Evolutionary conservation across 2,329 filamentous ascomycete genomes (phyloP), one percentile per base, ranked within the genome.

Genomic region (Beauveria pseudobassiana): DNA sequence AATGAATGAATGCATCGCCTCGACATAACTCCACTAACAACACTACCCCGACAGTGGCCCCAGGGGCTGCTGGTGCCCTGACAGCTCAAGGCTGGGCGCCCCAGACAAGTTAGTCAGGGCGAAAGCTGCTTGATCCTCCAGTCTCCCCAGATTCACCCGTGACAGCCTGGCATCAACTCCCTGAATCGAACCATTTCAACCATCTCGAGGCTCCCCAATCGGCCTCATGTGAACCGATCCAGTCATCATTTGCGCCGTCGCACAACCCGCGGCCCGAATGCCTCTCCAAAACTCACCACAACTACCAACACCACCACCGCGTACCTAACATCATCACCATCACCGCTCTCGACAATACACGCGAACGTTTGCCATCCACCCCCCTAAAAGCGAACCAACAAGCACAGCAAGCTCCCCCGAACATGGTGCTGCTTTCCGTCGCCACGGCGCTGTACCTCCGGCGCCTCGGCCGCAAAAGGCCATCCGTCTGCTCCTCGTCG

Each of bases 381-480:
- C 38, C 45, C 9, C 26, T 7, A 14, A 38, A 38, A 14, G 0
- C 34, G 34, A 38, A 14, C 34, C 34, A 14, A 14, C 0, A 14
- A 38, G 34, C 34, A 5, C 34, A 5, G 34, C 34, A 38, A 38
- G 34, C 34, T 38, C 12, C 34, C 12, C 12, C 34, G 30, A 38
- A 14, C 5, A 73, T 72, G 49, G 18, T 51, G 70, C 68, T 73
- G 50, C 56, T 68, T 61, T 70, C 70, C 34, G 64, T 63, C 55
- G 68, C 67, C 34, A 72, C 71, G 59, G 68, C 71, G 56, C 66
- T 74, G 40, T 74, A 71, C 63, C 61, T 74, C 40, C 75, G 76
- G 40, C 75, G 76, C 30, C 62, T 75, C 55, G 65, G 75, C 40
- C 76, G 76, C 65, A 71, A 70, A 74, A 74, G 42, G 64, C 66